Conservation (phyloP, 2,329 filamentous ascomycete genomes). For the Dothideomycetes sp. region DNA sequence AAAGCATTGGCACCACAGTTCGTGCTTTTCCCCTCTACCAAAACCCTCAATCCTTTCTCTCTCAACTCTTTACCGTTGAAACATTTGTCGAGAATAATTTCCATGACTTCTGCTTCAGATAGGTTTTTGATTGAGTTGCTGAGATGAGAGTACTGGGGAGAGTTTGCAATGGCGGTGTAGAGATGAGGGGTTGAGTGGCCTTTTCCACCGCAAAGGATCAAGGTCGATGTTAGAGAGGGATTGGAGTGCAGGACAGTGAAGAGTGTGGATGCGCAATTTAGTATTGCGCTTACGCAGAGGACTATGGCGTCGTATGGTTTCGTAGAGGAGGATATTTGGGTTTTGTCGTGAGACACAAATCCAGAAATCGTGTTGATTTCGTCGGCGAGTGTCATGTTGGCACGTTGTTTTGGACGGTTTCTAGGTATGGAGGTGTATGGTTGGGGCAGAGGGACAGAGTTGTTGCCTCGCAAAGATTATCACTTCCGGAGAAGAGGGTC, state of each 20-base stretch:
- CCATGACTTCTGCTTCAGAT: constrained; percentile 33
- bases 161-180: constrained; percentile 31
- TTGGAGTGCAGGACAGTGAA: constrained; percentile 26
- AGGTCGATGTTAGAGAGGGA: constrained; percentile 26
- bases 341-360: constrained; percentile 26
- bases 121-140: constrained; percentile 24
- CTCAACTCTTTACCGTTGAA: constrained; percentile 22
- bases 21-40: constrained; percentile 37
- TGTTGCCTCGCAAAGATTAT: too few relatives aligned
- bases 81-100: constrained; percentile 27
- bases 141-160: constrained; percentile 24
- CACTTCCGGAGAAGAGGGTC: too few relatives aligned
- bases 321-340: constrained; percentile 6
- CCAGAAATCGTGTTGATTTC: constrained; percentile 26
- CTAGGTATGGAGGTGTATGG: too few relatives aligned
- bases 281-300: constrained; percentile 33
- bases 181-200: constrained; percentile 38
- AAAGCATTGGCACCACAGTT: constrained; percentile 39
- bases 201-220: constrained; percentile 38
- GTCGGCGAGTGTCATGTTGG: constrained; percentile 1
- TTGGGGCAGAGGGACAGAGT: too few relatives aligned
- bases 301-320: constrained; percentile 27
- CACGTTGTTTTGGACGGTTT: neutral
- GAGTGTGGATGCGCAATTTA: constrained; percentile 28
- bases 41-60: constrained; percentile 23